Percentiles rank a stretch among this genome's conserved stretches.
Conservation (phyloP, 768 basidiomycete species). For the Psilocybe subaeruginosa region DNA sequence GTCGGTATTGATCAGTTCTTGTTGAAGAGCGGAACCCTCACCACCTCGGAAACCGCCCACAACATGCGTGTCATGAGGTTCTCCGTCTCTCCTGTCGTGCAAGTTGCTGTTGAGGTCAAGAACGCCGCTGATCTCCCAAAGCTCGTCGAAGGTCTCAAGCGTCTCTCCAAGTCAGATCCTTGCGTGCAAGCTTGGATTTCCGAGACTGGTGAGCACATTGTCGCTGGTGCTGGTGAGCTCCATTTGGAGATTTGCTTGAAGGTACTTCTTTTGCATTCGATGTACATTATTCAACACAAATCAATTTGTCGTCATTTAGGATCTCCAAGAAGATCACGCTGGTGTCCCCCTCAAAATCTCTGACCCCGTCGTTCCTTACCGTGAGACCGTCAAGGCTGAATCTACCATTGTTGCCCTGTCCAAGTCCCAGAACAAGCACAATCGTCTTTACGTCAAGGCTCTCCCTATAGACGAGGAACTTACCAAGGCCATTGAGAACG, state of each 20-base stretch:
- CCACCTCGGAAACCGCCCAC: slow-evolving; percentile 97
- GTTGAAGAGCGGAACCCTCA: slow-evolving; percentile 98
- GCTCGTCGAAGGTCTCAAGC: slow-evolving; percentile 99
- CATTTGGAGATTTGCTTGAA: slow-evolving; percentile 99
- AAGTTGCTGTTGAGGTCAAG: slow-evolving; percentile 99
- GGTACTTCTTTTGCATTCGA: slow-evolving; percentile 39
- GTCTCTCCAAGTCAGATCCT: slow-evolving; percentile 99
- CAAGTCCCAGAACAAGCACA: slow-evolving; percentile 99
- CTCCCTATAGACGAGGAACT: slow-evolving; percentile 94
- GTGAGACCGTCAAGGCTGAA: slow-evolving; percentile 96
- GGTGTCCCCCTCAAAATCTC: slow-evolving; percentile 99
- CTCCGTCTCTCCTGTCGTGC: slow-evolving; percentile 99
- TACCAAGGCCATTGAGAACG: slow-evolving; percentile 87
- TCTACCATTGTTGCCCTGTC: slow-evolving; percentile 96
- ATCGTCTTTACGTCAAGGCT: slow-evolving; percentile 95
- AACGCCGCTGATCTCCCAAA: slow-evolving; percentile 99
- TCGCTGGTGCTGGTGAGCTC: slow-evolving; percentile 98
- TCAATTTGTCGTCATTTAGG: slow-evolving; percentile 44
- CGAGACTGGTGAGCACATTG: slow-evolving; percentile 96
- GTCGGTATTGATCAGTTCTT: slow-evolving; percentile 99
- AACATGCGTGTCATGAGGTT: slow-evolving; percentile 99
- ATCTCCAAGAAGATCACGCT: slow-evolving; percentile 99
- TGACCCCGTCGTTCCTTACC: slow-evolving; percentile 95
- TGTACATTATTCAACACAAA: background rate
- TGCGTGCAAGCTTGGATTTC: slow-evolving; percentile 96